A percentile compares a stretch with the other conserved stretches of the same genome.
Conservation (phyloP, 202 grass and related monocot genomes). For the Thinopyrum obtusiflorum region DNA sequence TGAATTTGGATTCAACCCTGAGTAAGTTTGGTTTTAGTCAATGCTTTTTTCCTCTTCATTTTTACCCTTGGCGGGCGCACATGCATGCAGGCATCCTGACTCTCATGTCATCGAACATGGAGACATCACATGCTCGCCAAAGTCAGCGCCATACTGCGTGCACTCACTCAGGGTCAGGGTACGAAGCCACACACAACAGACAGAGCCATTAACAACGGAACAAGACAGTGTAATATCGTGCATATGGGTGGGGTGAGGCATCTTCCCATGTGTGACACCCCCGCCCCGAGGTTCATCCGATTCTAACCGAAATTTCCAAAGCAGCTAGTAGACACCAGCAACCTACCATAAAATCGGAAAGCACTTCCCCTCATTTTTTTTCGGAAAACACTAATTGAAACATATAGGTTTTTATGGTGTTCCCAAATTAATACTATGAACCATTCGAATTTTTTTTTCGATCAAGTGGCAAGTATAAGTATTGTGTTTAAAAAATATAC, state of each 20-base stretch:
- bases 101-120: not conserved
- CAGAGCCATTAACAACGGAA: conserved; percentile 1
- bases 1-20: not conserved
- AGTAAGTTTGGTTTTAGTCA: not conserved
- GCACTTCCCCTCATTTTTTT: too few relatives aligned
- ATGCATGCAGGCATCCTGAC: not conserved
- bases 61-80: not conserved
- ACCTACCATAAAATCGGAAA: too few relatives aligned
- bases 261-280: conserved; percentile 35
- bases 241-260: not conserved
- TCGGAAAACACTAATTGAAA: too few relatives aligned
- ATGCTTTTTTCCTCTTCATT: not conserved
- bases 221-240: not conserved
- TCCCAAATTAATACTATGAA: too few relatives aligned
- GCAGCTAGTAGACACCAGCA: not conserved
- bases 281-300: not conserved
- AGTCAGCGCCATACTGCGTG: conserved; percentile 5
- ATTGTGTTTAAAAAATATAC: too few relatives aligned
- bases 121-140: not conserved
- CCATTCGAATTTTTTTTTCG: too few relatives aligned
- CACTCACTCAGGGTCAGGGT: not conserved
- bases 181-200: not conserved
- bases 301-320: not conserved
- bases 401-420: too few relatives aligned
- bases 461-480: too few relatives aligned